Evolutionary conservation across 805 yeast genomes (phyloP), one percentile per base, ranked within the genome.

Genomic region (Debaryomyces prosopidis): DNA sequence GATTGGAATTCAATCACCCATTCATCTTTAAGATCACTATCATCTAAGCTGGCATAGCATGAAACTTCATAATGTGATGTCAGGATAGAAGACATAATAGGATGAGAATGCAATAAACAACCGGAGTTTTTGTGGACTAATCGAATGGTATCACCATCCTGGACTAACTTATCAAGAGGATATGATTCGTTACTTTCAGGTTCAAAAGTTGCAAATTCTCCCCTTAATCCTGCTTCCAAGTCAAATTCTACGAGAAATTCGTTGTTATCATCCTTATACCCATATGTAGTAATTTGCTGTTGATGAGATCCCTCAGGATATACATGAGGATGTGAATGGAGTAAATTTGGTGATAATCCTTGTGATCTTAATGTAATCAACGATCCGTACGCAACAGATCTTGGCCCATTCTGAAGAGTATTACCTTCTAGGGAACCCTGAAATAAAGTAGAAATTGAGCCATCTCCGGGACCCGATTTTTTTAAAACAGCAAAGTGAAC

Each of bases 301-400:
- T 94, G 98, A 50, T 79, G 77, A 2, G 97, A 88, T 3, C 98
- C 98, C 52, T 82, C 89, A 12, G 99, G 99, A 62, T 84, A 94
- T 10, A 77, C 65, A 62, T 87, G 96, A 14, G 76, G 73, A 62
- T 94, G 99, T 0, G 98, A 92, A 63, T 94, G 99, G 50, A 94
- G 69, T 51, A 89, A 75, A 43, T 86, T 82, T 12, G 88, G 85
- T 40, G 87, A 80, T 40, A 85, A 69, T 2, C 89, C 90, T 54
- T 84, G 88, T 19, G 84, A 81, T 58, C 87, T 76, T 41, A 87
- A 52, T 1, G 92, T 84, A 11, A 85, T 73, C 38, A 67, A 60
- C 2, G 91, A 85, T 19, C 85, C 86, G 53, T 62, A 73, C 2
- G 84, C 82, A 20, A 86, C 71, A 39, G 83, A 80, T 47, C 88